Base-by-base conservation (phyloP, 129 eudicot species). In the Pseudognaphalium luteoalbum region DNA sequence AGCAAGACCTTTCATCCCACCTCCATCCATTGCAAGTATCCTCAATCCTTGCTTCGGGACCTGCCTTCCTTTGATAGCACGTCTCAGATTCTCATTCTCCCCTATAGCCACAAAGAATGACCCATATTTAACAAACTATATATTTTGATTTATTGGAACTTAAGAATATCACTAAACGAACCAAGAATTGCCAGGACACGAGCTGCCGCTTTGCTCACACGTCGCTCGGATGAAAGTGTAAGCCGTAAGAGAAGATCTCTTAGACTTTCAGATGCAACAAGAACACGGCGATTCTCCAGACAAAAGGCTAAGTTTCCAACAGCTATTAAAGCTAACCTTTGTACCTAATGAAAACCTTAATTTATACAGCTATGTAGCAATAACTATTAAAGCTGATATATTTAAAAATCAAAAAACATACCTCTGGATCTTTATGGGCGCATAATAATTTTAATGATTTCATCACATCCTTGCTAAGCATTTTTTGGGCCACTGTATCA, bases 11-110 rank as follows among this genome's bases (percentile, higher is more conserved):
- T 91, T 91, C 99, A 95, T 95, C 67, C 99, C 99, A 64, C 99
- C 99, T 72, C 99, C 99, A 85, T 95, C 99, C 99, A 95, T 95
- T n/a, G 99, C 29, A 70, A 95, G 96, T 62, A 95, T 95, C 77
- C 99, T 91, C 65, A 95, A 80, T 62, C 99, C 99, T 86, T 88
- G 92, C 83, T 90, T 95, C 29, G 97, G 88, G 21, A 95, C 89
- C 80, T 83, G 97, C 80, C 89, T 91, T 70, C 92, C 99, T 88
- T 81, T 86, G 33, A 91, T 86, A 64, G 99, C 94, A 65, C 96
- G 97, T 70, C 99, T 88, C 15, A 95, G 88, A 71, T 82, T 85
- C 84, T 95, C 99, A 85, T 95, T 95, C 80, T 95, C 99, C 79
- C 99, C 99, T 95, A 72, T 15, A 57, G 63, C 32, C 72, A 72